phyloP scores from a whole-genome alignment of 1,284 basidiomycete genomes.

The Cutaneotrichosporon cavernicola region DNA sequence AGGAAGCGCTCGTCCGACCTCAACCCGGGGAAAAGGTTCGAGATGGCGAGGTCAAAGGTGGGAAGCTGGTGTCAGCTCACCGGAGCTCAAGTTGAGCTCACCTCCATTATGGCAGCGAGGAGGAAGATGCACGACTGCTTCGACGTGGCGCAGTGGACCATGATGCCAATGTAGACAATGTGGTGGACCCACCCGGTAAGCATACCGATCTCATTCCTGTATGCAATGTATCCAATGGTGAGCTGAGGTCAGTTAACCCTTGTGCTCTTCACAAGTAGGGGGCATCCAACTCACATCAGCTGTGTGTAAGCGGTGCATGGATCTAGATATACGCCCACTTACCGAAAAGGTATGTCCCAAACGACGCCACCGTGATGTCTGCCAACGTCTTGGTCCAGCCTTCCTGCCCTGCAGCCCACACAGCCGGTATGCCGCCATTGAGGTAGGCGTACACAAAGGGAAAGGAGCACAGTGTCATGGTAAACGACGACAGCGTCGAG shows the following conservation, averaged over 20 bases:
- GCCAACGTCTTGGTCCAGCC: constrained; percentile 37
- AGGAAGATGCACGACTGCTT: constrained; percentile 58
- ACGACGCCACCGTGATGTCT: constrained; percentile 37
- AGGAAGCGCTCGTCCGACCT: constrained; percentile 61
- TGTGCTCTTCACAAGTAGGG: not conserved
- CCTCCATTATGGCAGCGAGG: constrained; percentile 59
- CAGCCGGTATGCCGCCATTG: constrained; percentile 30
- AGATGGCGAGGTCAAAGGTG: constrained; percentile 60
- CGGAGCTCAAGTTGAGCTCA: constrained; percentile 17
- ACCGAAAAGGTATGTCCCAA: constrained; percentile 49
- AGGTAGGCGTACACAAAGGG: constrained; percentile 58
- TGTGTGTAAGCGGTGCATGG: constrained; percentile 16
- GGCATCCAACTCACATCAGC: constrained; percentile 33
- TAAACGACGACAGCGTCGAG: constrained; percentile 55
- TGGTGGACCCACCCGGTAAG: constrained; percentile 66
- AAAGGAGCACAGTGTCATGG: constrained; percentile 57
- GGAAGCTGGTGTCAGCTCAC: constrained; percentile 53
- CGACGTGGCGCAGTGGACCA: constrained; percentile 25
- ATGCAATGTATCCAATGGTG: constrained; percentile 39
- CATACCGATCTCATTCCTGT: constrained; percentile 55
- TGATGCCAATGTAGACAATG: constrained; percentile 52
- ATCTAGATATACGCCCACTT: constrained; percentile 17
- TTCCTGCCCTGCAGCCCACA: constrained; percentile 28
- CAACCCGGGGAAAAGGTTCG: constrained; percentile 56
- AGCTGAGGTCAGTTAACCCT: constrained; percentile 29